Evolutionary conservation across 257 asterid genomes (phyloP), one percentile per base, ranked within the genome.

Genomic region (Solanum ahanhuiri): DNA sequence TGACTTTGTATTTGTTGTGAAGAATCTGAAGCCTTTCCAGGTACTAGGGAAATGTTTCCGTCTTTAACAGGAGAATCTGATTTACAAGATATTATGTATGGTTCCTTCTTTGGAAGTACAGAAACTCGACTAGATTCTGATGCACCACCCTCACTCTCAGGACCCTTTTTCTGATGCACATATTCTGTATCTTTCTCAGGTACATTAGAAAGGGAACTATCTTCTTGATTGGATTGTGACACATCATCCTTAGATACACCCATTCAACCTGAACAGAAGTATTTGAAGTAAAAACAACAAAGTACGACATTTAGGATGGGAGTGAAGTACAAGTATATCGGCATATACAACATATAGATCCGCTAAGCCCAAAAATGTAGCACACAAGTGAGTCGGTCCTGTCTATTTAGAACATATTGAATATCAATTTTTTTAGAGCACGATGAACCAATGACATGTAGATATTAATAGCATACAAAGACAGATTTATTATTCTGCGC

Each of bases 41-140:
- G 83, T 87, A 87, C 84, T 64, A 72, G 20, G 31, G 87, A 66
- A 45, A 81, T 23, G 57, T 57, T 60, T 81, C 72, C 64, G 39
- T 82, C 88, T 82, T 83, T 91, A 48, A 77, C 90, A 45, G 22
- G 83, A 82, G 90, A 84, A 84, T 87, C 89, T 71, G 89, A 83
- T 84, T 45, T 48, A 79, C 41, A 79, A 79, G 41, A 25, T 79
- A 15, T 79, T 28, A 79, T 79, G 84, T 25, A 54, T 83, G 92
- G 79, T 63, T 90, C 95, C 87, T 81, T 84, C 89, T 89, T 89
- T 87, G 91, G 87, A 79, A 85, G 89, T 57, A 87, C 83, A 86
- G 91, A 86, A 84, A 87, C 92, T 86, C 88, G 87, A 41, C 86
- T 87, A 83, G 88, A 71, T 45, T 85, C 85, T 48, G 94, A 92